Evolutionary conservation across 2,329 filamentous ascomycete species (phyloP).

Genomic region (Diaporthe ampelina): DNA sequence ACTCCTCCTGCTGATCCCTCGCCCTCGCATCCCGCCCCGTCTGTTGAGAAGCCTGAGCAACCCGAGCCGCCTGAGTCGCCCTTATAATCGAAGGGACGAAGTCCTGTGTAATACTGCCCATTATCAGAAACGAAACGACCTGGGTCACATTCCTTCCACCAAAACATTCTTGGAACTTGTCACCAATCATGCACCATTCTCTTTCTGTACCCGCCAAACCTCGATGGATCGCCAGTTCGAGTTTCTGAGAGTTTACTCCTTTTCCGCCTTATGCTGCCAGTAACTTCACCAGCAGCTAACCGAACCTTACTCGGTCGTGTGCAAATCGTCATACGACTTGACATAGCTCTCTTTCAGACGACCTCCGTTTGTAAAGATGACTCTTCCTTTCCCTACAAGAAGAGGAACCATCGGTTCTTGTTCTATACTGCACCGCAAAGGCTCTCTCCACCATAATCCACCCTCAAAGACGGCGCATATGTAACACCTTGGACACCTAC

Average conservation of each 20-base stretch:
- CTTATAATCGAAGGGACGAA: neutral
- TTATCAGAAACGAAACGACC: neutral
- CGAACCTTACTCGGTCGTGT: neutral
- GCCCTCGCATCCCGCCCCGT: neutral
- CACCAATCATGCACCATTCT: neutral
- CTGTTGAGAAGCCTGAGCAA: neutral
- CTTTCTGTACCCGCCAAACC: neutral
- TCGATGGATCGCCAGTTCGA: neutral
- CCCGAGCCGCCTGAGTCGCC: neutral
- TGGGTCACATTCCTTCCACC: neutral
- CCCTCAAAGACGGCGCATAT: neutral
- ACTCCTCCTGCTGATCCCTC: neutral
- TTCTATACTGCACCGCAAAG: neutral
- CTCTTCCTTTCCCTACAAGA: neutral
- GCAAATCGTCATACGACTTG: conserved; percentile 4
- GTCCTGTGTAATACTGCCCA: neutral
- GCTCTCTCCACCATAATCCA: neutral
- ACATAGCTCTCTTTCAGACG: conserved; percentile 2
- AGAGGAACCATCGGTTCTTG: neutral
- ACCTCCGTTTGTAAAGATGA: neutral
- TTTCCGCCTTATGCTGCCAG: neutral
- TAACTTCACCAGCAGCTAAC: neutral
- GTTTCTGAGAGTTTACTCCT: neutral
- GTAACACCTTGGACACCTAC: neutral
- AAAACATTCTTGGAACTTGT: neutral